phyloP scores from a whole-genome alignment of 1,284 basidiomycete species.

The Boletellus sp. region DNA sequence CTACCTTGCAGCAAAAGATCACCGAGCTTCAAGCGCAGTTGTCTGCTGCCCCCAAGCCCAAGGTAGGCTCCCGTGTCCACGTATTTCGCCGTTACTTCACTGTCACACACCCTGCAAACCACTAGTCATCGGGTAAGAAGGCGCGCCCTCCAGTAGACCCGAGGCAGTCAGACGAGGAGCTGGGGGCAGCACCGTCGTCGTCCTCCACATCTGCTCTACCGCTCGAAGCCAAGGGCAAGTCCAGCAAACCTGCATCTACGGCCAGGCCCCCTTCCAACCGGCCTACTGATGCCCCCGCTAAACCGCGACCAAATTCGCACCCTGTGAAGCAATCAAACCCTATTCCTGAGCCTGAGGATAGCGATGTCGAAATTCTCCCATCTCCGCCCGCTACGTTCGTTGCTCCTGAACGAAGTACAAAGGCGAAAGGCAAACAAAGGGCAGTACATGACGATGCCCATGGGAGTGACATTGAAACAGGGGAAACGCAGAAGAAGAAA shows the following conservation, averaged over 20 bases:
- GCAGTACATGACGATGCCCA: constrained; percentile 4
- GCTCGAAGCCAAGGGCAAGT: constrained; percentile 13
- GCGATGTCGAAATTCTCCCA: constrained; percentile 31
- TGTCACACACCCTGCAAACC: neutral
- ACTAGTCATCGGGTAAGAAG: constrained; percentile 21
- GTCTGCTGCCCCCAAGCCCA: constrained; percentile 29
- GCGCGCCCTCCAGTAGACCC: constrained; percentile 1
- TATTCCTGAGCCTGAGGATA: constrained; percentile 20
- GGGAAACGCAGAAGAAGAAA: constrained; percentile 16
- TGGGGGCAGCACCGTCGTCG: neutral
- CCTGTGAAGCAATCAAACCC: constrained; percentile 13
- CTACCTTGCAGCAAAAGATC: constrained; percentile 40
- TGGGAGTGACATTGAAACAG: constrained; percentile 9
- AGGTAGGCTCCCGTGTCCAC: constrained; percentile 10
- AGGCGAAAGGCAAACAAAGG: constrained; percentile 31
- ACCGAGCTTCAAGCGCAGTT: constrained; percentile 43
- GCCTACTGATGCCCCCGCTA: constrained; percentile 16
- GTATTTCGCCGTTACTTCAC: neutral
- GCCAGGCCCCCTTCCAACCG: constrained; percentile 18
- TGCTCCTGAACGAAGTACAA: constrained; percentile 15
- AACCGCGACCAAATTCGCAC: constrained; percentile 21
- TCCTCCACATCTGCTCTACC: constrained; percentile 10
- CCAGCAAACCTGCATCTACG: constrained; percentile 11
- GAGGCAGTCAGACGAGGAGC: constrained; percentile 11
- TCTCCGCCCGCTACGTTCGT: constrained; percentile 2